Conservation (phyloP, 192 early-diverging fungal genomes). For the Coemansia sp. region DNA sequence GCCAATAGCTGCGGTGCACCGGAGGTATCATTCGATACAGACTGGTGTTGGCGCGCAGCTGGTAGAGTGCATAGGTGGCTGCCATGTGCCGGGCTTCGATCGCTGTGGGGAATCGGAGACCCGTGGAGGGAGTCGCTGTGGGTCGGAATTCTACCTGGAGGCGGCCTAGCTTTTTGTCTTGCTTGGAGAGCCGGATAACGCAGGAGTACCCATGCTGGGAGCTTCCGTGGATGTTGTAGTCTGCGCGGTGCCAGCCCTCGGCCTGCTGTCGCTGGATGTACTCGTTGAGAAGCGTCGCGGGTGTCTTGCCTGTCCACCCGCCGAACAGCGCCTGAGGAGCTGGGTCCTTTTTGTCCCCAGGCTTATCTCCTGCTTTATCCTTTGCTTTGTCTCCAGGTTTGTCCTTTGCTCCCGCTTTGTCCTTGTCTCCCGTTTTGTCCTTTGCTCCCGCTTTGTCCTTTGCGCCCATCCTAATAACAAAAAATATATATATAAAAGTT, state of each 20-base stretch:
- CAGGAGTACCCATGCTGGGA: constrained; percentile 59
- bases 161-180: constrained; percentile 39
- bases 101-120: constrained; percentile 19
- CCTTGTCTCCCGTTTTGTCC: too few species aligned
- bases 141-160: constrained; percentile 16
- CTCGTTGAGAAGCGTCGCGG: constrained; percentile 74
- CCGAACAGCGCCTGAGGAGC: constrained; percentile 58
- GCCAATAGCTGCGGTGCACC: constrained; percentile 72
- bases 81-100: constrained; percentile 68
- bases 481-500: too few species aligned
- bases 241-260: constrained; percentile 70
- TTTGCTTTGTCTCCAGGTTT: neutral
- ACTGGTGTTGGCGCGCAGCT: constrained; percentile 63
- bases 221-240: constrained; percentile 66
- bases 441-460: too few species aligned
- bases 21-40: constrained; percentile 77
- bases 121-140: constrained; percentile 4
- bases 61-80: constrained; percentile 79
- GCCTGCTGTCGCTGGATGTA: constrained; percentile 65
- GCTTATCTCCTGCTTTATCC: neutral
- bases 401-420: too few species aligned
- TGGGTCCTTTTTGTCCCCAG: neutral
- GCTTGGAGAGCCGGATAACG: constrained; percentile 30
- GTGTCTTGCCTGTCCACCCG: constrained; percentile 88
- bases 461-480: too few species aligned